Evolutionary conservation across 768 basidiomycete species (phyloP), one percentile per base, ranked within the genome.

Genomic region (Tylopilus intermedius): DNA sequence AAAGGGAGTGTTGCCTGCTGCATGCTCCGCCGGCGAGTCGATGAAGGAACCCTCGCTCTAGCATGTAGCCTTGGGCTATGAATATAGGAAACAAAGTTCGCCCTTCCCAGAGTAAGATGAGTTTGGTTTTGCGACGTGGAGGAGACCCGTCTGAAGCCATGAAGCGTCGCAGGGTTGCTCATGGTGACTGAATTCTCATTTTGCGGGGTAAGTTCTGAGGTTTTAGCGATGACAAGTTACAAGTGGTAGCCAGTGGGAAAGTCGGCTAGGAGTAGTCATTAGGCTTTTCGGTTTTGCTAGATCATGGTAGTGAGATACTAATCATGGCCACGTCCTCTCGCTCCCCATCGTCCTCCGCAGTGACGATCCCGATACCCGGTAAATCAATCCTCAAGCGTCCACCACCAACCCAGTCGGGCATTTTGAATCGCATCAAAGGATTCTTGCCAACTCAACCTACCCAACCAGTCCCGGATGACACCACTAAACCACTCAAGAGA

Each of bases 341-440:
- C 60, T 79, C 81, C 27, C 84, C 88, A 29, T 89, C 88, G 14
- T 87, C 88, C 50, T 89, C 88, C 1, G 86, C 88, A 18, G 86
- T 89, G 32, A 87, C 85, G 27, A 88, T 91, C 55, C 84, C 81
- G 15, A 82, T 82, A 8, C 85, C 86, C 8, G 89, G 89, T 29
- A 88, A 84, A 70, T 86, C 85, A 8, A 92, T 92, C 55, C 76
- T 92, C 52, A 92, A 91, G 67, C 79, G 79, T 9, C 86, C 90
- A 21, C 80, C 85, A 22, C 86, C 83, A 3, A 67, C 77, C 4
- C 86, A 83, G 59, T 78, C 78, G 10, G 81, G 84, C 9, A 78
- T 91, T 50, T 80, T 91, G 67, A 83, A 82, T 21, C 82, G 87
- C 50, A 77, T 90, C 64, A 84, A 83, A 41, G 81, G 83, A 53